Evolutionary conservation across 1,139 yeast genomes (phyloP).

Genomic region (Nakaseomyces nivariensis): DNA sequence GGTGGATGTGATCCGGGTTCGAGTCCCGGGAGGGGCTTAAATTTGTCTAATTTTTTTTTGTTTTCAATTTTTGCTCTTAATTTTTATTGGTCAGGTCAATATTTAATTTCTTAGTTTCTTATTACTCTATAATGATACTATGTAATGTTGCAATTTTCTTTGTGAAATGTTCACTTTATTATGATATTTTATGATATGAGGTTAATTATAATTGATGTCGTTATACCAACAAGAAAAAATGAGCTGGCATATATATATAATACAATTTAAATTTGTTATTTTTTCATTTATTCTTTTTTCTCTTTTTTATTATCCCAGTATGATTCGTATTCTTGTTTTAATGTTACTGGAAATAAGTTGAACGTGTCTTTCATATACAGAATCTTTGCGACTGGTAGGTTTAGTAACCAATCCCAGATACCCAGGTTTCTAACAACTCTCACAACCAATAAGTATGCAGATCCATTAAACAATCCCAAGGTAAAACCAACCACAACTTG

Average conservation of each 20-base stretch:
- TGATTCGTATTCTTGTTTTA: constrained; percentile 9
- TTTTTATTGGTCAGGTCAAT: neutral
- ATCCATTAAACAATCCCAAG: constrained; percentile 53
- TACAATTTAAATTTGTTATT: neutral
- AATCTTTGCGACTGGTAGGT: constrained; percentile 37
- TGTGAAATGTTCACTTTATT: too few relatives aligned
- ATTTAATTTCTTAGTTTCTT: too few relatives aligned
- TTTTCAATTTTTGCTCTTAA: neutral
- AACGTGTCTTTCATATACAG: constrained; percentile 52
- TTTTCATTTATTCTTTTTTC: neutral
- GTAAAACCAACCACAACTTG: constrained; percentile 70
- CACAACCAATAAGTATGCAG: constrained; percentile 45
- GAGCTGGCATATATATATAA: too few relatives aligned
- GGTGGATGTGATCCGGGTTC: constrained; percentile 33
- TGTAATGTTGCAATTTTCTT: too few relatives aligned
- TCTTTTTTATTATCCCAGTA: neutral
- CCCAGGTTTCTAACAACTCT: constrained; percentile 50
- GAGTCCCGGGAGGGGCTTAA: constrained; percentile 25
- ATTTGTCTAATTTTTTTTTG: neutral
- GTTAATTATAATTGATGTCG: too few relatives aligned
- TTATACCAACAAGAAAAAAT: too few relatives aligned
- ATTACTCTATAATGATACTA: too few relatives aligned
- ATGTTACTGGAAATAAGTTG: constrained; percentile 33
- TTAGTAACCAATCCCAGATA: constrained; percentile 46
- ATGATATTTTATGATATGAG: too few relatives aligned